phyloP scores from a whole-genome alignment of 2,329 filamentous ascomycete genomes.

The Gyromitra esculenta region DNA sequence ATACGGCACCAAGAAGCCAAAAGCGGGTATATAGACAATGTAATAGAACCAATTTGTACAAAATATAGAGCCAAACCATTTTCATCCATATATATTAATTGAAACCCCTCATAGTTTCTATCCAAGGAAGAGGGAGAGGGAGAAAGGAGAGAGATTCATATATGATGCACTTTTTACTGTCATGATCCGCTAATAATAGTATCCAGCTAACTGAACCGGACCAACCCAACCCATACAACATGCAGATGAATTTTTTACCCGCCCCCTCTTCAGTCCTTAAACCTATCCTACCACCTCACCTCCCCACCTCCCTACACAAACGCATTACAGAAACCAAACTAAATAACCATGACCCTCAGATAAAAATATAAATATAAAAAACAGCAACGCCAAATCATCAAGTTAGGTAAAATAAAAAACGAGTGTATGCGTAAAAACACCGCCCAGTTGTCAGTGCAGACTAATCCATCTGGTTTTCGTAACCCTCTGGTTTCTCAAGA shows the following conservation, averaged over 20 bases:
- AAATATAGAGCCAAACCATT: slow-evolving; percentile 1
- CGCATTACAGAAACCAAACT: not conserved
- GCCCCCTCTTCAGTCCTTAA: not conserved
- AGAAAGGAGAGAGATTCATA: slow-evolving; percentile 2
- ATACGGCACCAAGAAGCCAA: slow-evolving; percentile 98
- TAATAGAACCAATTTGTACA: not conserved
- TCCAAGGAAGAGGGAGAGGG: not conserved
- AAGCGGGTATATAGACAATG: slow-evolving; percentile 69
- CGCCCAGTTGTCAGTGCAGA: not conserved
- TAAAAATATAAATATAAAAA: slow-evolving; percentile 2
- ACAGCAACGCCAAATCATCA: slow-evolving; percentile 10
- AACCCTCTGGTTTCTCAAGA: slow-evolving; percentile 83
- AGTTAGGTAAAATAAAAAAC: not conserved
- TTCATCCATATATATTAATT: not conserved
- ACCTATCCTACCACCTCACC: not conserved
- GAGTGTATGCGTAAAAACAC: not conserved
- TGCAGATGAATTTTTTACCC: not conserved
- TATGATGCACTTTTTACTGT: slow-evolving; percentile 16
- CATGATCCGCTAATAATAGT: not conserved
- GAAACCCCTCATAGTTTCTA: not conserved
- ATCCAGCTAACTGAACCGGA: not conserved
- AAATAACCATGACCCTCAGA: not conserved
- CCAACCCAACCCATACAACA: not conserved
- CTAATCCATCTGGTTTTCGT: slow-evolving; percentile 70
- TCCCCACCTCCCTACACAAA: not conserved